A percentile compares a stretch with the other conserved stretches of the same genome.
Evolutionary conservation across 2,329 filamentous ascomycete genomes (phyloP).

Genomic region (Botrytis aclada): DNA sequence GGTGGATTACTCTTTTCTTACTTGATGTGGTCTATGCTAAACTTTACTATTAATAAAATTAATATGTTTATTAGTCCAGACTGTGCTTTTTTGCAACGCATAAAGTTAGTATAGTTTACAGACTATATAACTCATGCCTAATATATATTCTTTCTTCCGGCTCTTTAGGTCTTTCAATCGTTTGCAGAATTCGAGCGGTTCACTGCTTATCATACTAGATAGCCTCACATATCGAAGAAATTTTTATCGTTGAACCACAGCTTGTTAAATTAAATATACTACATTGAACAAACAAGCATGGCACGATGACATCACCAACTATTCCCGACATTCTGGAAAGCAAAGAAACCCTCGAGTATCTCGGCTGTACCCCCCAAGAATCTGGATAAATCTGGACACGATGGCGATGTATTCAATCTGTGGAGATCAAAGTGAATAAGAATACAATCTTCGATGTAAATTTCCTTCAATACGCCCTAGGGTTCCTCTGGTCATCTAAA

Average conservation of each 20-base stretch:
- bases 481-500: neutral
- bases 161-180: no score
- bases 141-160: no score
- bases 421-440: neutral
- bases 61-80: neutral
- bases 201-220: rapidly evolving
- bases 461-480: neutral
- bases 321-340: neutral
- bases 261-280: neutral
- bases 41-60: neutral
- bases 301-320: neutral
- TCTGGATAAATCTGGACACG: neutral
- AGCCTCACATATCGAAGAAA: neutral
- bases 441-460: neutral
- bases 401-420: neutral
- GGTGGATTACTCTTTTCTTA: neutral
- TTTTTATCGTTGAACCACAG: neutral
- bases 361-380: neutral
- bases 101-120: neutral
- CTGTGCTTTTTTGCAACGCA: neutral
- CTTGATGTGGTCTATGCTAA: neutral
- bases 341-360: neutral
- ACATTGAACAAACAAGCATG: neutral
- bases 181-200: neutral
- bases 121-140: no score